phyloP scores from a whole-genome alignment of 352 stramenopile species.

The Pythium sukuiense region DNA sequence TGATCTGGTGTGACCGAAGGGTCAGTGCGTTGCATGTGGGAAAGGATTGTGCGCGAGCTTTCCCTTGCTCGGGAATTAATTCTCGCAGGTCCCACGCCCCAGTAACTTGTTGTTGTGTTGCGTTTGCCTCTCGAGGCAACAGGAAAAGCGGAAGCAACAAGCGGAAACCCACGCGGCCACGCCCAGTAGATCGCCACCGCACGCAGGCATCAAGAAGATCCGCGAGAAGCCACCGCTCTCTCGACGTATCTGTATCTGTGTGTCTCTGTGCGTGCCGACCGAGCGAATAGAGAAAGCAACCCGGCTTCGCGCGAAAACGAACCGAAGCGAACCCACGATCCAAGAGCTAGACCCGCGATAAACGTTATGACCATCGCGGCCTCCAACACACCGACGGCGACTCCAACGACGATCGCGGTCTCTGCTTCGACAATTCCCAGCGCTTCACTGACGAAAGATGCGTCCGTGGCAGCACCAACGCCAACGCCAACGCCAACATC shows the following conservation, averaged over 20 bases:
- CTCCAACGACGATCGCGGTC: constrained; percentile 7
- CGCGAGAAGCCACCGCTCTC: background rate
- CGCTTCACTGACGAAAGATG: background rate
- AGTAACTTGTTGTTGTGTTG: constrained; percentile 28
- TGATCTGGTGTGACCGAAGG: constrained; percentile 10
- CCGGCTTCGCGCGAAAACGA: background rate
- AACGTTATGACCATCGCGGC: constrained; percentile 5
- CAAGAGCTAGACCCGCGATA: background rate
- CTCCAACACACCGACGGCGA: background rate
- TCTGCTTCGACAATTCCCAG: background rate
- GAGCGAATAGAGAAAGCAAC: background rate
- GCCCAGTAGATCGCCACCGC: constrained; percentile 13
- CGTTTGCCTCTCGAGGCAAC: constrained; percentile 17
- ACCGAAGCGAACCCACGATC: background rate
- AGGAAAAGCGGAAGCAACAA: constrained; percentile 16
- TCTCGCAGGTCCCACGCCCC: constrained; percentile 15
- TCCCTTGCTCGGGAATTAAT: constrained; percentile 7
- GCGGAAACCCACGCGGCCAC: constrained; percentile 6
- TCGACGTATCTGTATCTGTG: background rate
- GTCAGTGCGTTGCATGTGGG: constrained; percentile 16
- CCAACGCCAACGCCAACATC: background rate
- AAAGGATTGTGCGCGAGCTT: constrained; percentile 23
- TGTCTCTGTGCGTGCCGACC: constrained; percentile 5
- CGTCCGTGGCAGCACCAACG: background rate
- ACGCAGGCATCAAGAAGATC: constrained; percentile 6